Conservation (phyloP, 106 monocot species). For the Phalaenopsis equestris region DNA sequence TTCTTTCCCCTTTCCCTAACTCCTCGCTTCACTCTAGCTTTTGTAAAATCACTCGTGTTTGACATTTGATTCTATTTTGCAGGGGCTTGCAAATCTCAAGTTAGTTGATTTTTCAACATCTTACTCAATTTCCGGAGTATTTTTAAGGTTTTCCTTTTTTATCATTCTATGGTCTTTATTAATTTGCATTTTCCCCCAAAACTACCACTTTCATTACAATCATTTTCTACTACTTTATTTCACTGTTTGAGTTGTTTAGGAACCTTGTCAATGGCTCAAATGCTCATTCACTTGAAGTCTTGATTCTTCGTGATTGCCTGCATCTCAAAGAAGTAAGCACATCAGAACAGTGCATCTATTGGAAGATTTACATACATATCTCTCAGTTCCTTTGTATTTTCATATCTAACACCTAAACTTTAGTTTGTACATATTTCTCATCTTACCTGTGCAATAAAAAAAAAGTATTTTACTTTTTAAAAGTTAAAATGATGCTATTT, state of each 20-base stretch:
- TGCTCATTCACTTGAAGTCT: slow-evolving; percentile 35
- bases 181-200: background rate
- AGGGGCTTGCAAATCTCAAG: slow-evolving; percentile 46
- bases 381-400: no score
- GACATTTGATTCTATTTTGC: slow-evolving; percentile 11
- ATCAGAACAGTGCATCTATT: background rate
- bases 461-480: no score
- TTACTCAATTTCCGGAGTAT: slow-evolving; percentile 44
- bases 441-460: no score
- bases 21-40: background rate
- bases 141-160: slow-evolving; percentile 36
- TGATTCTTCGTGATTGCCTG: slow-evolving; percentile 64
- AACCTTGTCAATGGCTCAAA: slow-evolving; percentile 30
- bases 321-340: slow-evolving; percentile 74
- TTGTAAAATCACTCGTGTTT: slow-evolving; percentile 1
- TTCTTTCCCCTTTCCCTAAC: background rate
- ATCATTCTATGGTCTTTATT: background rate
- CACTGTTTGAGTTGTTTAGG: slow-evolving; percentile 33
- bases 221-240: slow-evolving; percentile 15
- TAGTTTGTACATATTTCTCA: no score
- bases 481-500: no score
- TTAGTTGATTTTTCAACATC: slow-evolving; percentile 62
- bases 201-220: background rate
- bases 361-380: no score
- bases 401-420: no score